A percentile compares a stretch with the other conserved stretches of the same genome.
Evolutionary conservation across 352 stramenopile species (phyloP).

Genomic region (Globisporangium cystogenes): DNA sequence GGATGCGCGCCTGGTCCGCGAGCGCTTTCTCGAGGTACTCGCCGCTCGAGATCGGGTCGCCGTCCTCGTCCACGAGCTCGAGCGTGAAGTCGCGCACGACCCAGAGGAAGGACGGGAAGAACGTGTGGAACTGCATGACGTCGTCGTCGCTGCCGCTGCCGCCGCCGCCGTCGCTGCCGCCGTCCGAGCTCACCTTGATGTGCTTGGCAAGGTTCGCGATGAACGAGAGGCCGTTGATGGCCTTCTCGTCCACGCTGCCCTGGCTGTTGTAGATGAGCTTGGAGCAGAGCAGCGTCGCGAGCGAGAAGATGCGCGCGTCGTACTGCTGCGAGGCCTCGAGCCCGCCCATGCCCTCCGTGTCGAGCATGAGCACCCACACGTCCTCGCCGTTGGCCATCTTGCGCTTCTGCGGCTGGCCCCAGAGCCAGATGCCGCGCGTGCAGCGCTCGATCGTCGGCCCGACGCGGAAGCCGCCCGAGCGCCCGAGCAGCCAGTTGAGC

Average conservation of each 20-base stretch:
- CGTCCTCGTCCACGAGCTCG: slow-evolving; percentile 81
- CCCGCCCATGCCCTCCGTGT: slow-evolving; percentile 83
- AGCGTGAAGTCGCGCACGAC: slow-evolving; percentile 87
- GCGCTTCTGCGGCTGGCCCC: slow-evolving; percentile 56
- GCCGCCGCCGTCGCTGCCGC: background rate
- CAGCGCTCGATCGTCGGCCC: slow-evolving; percentile 79
- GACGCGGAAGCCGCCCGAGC: slow-evolving; percentile 68
- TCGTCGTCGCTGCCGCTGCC: slow-evolving; percentile 36
- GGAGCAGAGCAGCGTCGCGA: slow-evolving; percentile 80
- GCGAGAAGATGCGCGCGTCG: slow-evolving; percentile 84
- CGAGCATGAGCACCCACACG: slow-evolving; percentile 80
- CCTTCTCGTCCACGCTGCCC: slow-evolving; percentile 81
- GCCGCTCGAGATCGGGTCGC: slow-evolving; percentile 63
- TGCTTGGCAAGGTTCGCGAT: slow-evolving; percentile 86
- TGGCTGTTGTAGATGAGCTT: slow-evolving; percentile 89
- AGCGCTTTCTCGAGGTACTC: slow-evolving; percentile 83
- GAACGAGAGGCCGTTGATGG: slow-evolving; percentile 79
- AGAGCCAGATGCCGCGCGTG: slow-evolving; percentile 86
- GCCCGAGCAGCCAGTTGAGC: slow-evolving; percentile 82
- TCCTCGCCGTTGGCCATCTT: slow-evolving; percentile 58
- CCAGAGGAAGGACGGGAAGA: slow-evolving; percentile 88
- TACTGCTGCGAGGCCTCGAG: slow-evolving; percentile 84
- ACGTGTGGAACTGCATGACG: slow-evolving; percentile 71
- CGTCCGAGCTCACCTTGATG: slow-evolving; percentile 67
- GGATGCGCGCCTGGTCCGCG: slow-evolving; percentile 59